Base-by-base conservation (phyloP, 2,329 filamentous ascomycete genomes). In the Rutstroemia sp. region DNA sequence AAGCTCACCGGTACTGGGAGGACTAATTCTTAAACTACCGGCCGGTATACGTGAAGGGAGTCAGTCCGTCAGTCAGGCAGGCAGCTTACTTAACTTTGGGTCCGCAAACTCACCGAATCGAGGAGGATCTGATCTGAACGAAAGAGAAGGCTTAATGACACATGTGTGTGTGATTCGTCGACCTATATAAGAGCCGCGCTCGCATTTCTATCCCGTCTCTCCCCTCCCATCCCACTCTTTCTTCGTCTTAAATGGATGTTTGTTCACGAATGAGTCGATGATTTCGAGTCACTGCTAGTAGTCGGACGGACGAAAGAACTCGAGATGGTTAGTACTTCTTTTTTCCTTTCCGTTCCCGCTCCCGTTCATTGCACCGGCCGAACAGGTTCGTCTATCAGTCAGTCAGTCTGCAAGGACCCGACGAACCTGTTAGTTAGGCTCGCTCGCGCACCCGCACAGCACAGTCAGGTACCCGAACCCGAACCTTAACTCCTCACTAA, bases 251-350 rank as follows among this genome's bases (percentile, higher is more conserved):
- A 42, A 30, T 30, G 27, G 10, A 30, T 54, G 52, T 21, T 54
- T 54, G 25, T 54, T 48, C 39, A 54, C 17, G 34, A 17, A 40
- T 40, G 16, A 40, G 14, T 40, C 30, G 50, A 34, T 25, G 25
- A 44, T 25, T 44, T 36, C 38, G 42, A n/a, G 48, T 48, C 46
- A 50, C 36, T 48, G 27, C 50, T 50, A 27, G 48, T 34, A 23
- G 23, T 23, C 44, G 44, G 46, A n/a, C 9, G 16, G 17, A 48
- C 44, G 51, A 49, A 55, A 47, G 14, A 45, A 42, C 46, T 50
- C 52, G 46, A 55, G 9, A 55, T 55, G 52, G 52, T 55, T 34
- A 50, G 52, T 55, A 50, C n/a, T 27, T 27, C 8, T 12, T 10
- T 7, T 16, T 17, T 27, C 5, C 25, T 42, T 49, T 36, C 40